These are phyloP conservation scores for Globisporangium okanoganense DNA, from an alignment of 352 stramenopile species.

Conservation along the genomic window DNA sequence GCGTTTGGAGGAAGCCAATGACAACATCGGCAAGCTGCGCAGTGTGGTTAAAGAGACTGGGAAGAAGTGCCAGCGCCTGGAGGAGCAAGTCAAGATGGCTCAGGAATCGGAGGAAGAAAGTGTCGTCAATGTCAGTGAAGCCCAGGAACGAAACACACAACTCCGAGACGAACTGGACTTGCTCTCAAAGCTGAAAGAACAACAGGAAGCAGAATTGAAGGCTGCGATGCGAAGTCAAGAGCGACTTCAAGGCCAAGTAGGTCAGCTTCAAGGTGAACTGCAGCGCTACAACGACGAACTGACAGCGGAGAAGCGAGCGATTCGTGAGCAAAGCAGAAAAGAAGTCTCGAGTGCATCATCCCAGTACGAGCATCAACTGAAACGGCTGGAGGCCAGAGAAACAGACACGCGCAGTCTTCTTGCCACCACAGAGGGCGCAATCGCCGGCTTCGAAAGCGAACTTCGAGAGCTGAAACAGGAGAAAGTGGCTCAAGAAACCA, in stretches of 20 bases:
- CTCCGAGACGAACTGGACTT: constrained; percentile 18
- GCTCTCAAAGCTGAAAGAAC: constrained; percentile 20
- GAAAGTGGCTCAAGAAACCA: not conserved
- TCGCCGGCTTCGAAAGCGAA: constrained; percentile 18
- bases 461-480: constrained; percentile 26
- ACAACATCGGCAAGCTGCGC: constrained; percentile 56
- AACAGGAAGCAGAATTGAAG: constrained; percentile 28
- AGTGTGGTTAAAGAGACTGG: constrained; percentile 43
- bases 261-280: constrained; percentile 28
- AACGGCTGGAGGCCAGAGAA: constrained; percentile 24
- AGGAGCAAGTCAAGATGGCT: constrained; percentile 25
- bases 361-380: constrained; percentile 28
- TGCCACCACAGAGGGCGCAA: not conserved
- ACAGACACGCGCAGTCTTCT: constrained; percentile 13
- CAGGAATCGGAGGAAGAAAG: constrained; percentile 18
- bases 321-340: constrained; percentile 17
- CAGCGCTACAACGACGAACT: constrained; percentile 23
- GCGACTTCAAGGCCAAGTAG: constrained; percentile 27
- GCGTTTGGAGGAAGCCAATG: constrained; percentile 65
- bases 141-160: constrained; percentile 7
- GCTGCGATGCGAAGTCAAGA: constrained; percentile 26
- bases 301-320: constrained; percentile 17
- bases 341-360: constrained; percentile 23
- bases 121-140: constrained; percentile 2
- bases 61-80: constrained; percentile 25